Conservation (phyloP, 768 basidiomycete species). For the Hericium rajendrae region DNA sequence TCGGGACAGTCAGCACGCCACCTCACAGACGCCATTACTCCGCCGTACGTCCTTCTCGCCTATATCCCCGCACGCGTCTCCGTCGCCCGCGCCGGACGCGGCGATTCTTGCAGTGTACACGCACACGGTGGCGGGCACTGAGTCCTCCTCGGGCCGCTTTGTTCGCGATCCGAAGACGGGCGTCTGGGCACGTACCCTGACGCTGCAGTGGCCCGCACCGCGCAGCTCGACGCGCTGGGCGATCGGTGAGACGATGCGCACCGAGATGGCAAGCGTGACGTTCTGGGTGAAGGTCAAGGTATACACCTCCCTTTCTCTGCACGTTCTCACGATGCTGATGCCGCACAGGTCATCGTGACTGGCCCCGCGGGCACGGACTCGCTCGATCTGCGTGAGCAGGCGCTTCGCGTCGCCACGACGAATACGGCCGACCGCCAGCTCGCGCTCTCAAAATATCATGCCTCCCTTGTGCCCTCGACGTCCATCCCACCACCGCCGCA, state of each 20-base stretch:
- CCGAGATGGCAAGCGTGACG: slow-evolving; percentile 51
- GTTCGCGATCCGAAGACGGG: slow-evolving; percentile 42
- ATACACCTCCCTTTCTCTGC: slow-evolving; percentile 11
- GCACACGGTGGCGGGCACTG: slow-evolving; percentile 45
- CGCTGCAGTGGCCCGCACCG: slow-evolving; percentile 61
- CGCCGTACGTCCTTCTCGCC: background rate
- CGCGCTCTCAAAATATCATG: slow-evolving; percentile 52
- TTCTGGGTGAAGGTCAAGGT: slow-evolving; percentile 71
- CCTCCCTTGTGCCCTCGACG: slow-evolving; percentile 11
- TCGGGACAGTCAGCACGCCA: background rate
- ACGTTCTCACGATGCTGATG: slow-evolving; percentile 21
- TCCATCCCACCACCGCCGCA: background rate
- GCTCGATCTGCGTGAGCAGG: slow-evolving; percentile 59
- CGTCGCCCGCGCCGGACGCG: slow-evolving; percentile 8
- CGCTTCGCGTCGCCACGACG: slow-evolving; percentile 57
- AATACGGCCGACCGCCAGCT: slow-evolving; percentile 60
- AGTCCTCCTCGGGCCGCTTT: slow-evolving; percentile 34
- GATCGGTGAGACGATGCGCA: slow-evolving; percentile 67
- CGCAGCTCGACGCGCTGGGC: slow-evolving; percentile 69
- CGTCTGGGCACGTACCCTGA: slow-evolving; percentile 54
- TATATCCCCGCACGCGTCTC: slow-evolving; percentile 12
- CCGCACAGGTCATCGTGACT: slow-evolving; percentile 32
- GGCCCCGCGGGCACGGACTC: slow-evolving; percentile 45
- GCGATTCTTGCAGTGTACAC: slow-evolving; percentile 31
- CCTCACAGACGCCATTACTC: background rate